Conservation (phyloP, 257 asterid genomes). For the Leptodermis oblonga region DNA sequence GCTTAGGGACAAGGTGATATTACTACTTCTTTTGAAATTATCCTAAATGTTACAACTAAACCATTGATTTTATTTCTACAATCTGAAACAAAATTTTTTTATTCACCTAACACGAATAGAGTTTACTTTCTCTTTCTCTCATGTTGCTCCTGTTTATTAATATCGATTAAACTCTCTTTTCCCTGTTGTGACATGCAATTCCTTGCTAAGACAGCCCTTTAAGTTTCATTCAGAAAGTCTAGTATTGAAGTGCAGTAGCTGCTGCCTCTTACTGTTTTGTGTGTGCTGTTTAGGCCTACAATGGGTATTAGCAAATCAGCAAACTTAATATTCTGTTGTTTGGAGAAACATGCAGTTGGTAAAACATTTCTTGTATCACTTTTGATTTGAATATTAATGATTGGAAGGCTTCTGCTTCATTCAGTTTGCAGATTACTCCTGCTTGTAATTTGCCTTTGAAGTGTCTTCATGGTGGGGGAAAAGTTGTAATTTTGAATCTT, state of each 20-base stretch:
- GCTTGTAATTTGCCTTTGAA: slow-evolving; percentile 94
- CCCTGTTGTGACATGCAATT: no score
- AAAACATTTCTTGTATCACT: slow-evolving; percentile 9
- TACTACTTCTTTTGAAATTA: no score
- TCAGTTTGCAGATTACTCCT: slow-evolving; percentile 96
- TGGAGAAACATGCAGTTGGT: neutral
- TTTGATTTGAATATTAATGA: slow-evolving; percentile 1
- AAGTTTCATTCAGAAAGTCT: no score
- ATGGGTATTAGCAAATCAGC: neutral
- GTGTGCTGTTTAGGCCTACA: neutral
- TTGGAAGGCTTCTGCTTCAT: slow-evolving; percentile 19
- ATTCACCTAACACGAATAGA: no score
- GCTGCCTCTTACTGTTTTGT: no score
- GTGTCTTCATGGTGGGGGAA: slow-evolving; percentile 77
- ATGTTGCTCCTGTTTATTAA: no score
- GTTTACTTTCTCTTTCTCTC: no score
- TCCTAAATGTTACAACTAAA: no score
- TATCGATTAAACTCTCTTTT: no score
- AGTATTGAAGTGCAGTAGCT: no score
- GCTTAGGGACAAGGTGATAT: slow-evolving; percentile 86
- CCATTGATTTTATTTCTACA: no score
- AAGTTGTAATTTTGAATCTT: slow-evolving; percentile 85
- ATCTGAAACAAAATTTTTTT: neutral
- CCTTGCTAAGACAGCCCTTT: no score
- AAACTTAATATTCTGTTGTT: neutral